Evolutionary conservation across 83 land plant genomes (phyloP).

Genomic region (Diphasiastrum complanatum): DNA sequence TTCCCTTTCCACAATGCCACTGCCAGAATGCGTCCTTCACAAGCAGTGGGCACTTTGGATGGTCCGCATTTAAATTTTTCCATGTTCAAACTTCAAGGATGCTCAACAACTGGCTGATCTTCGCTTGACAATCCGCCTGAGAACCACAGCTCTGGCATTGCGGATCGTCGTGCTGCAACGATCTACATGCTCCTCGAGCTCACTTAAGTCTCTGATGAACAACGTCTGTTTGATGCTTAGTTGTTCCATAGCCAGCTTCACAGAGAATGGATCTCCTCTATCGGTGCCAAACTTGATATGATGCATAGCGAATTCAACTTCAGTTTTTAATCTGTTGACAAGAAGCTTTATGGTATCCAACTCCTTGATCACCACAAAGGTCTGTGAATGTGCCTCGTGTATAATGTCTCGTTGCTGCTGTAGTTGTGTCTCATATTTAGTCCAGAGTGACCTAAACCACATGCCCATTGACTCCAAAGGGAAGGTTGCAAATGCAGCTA

Average conservation of each 20-base stretch:
- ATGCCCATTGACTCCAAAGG: neutral
- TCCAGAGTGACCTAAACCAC: neutral
- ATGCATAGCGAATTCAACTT: neutral
- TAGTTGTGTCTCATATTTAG: neutral
- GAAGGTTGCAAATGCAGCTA: neutral
- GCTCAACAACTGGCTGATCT: too few species aligned
- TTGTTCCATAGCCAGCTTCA: neutral
- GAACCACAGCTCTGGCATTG: neutral
- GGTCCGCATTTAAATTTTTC: too few species aligned
- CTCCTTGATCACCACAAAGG: conserved; percentile 7
- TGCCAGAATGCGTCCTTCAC: too few species aligned
- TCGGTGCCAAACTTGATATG: neutral
- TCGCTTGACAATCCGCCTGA: conserved; percentile 2
- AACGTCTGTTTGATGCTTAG: neutral
- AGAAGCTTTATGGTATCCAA: neutral
- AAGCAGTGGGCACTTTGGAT: too few species aligned
- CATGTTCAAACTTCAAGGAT: too few species aligned
- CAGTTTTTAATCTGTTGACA: neutral
- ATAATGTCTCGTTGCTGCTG: neutral
- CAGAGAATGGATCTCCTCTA: neutral
- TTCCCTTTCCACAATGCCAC: too few species aligned
- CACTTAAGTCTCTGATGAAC: neutral
- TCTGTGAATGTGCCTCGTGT: neutral
- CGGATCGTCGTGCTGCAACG: conserved; percentile 1
- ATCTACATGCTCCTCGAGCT: conserved; percentile 9